phyloP scores from a whole-genome alignment of 441 rosid genomes.

The California macrophylla region DNA sequence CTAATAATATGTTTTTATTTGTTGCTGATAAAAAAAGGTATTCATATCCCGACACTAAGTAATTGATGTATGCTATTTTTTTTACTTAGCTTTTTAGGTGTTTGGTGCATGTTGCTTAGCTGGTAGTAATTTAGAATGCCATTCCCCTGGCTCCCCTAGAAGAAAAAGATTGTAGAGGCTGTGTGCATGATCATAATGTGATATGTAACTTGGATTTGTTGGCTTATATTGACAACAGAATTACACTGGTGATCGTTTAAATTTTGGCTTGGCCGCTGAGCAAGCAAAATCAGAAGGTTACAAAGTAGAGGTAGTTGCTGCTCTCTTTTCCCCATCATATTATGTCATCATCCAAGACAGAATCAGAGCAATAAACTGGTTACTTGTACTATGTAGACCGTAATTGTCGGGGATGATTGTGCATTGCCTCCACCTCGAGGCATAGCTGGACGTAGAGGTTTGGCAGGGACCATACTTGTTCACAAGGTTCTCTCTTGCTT shows the following conservation, averaged over 20 bases:
- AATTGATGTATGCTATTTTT: background rate
- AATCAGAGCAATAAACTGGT: constrained; percentile 3
- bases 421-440: constrained; percentile 95
- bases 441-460: constrained; percentile 83
- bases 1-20: too few species aligned
- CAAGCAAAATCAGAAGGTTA: constrained; percentile 97
- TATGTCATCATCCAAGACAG: constrained; percentile 3
- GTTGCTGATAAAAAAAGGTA: too few species aligned
- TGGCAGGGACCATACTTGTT: constrained; percentile 89
- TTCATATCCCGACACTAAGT: constrained; percentile 13
- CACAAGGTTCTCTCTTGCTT: constrained; percentile 56
- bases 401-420: constrained; percentile 95
- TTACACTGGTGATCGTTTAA: constrained; percentile 88
- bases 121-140: background rate
- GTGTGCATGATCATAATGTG: background rate
- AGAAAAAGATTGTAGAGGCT: background rate
- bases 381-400: constrained; percentile 44
- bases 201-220: background rate
- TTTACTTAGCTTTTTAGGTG: background rate
- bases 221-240: constrained; percentile 33
- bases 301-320: constrained; percentile 64
- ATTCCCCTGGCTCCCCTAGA: background rate
- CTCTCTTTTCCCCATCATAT: constrained; percentile 2
- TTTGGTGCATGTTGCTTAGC: background rate
- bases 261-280: constrained; percentile 98